Evolutionary conservation across 371 early-diverging fungal genomes (phyloP).

Genomic region (Mucor indicus): DNA sequence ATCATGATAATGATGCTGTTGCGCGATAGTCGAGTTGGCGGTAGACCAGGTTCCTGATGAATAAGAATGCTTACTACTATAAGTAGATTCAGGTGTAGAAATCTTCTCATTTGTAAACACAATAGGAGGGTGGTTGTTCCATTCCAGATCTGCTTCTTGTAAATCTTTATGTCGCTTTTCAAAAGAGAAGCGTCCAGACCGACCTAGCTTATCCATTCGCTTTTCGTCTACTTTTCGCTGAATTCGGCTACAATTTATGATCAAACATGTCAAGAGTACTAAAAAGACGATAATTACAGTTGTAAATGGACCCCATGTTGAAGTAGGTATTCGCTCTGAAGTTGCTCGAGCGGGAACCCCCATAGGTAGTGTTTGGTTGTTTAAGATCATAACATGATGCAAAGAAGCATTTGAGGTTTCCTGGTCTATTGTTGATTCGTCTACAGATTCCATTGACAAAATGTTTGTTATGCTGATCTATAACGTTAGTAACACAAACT

Average conservation of each 20-base stretch:
- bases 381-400: too few species aligned
- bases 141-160: constrained; percentile 6
- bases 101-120: neutral
- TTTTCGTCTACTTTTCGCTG: constrained; percentile 17
- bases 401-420: neutral
- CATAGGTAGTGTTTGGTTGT: too few species aligned
- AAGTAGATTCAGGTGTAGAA: neutral
- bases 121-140: neutral
- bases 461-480: neutral
- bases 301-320: constrained; percentile 27
- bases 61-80: neutral
- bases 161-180: constrained; percentile 19
- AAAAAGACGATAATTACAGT: constrained; percentile 21
- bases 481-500: neutral
- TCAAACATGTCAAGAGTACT: constrained; percentile 32
- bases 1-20: neutral
- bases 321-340: constrained; percentile 26
- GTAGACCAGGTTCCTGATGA: neutral
- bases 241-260: constrained; percentile 30
- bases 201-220: constrained; percentile 8
- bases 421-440: neutral
- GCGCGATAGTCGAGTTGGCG: neutral
- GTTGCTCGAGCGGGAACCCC: constrained; percentile 4
- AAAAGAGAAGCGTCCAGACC: constrained; percentile 10
- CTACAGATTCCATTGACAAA: neutral